Evolutionary conservation across 2,329 filamentous ascomycete genomes (phyloP).

Genomic region (Alternaria sp.): DNA sequence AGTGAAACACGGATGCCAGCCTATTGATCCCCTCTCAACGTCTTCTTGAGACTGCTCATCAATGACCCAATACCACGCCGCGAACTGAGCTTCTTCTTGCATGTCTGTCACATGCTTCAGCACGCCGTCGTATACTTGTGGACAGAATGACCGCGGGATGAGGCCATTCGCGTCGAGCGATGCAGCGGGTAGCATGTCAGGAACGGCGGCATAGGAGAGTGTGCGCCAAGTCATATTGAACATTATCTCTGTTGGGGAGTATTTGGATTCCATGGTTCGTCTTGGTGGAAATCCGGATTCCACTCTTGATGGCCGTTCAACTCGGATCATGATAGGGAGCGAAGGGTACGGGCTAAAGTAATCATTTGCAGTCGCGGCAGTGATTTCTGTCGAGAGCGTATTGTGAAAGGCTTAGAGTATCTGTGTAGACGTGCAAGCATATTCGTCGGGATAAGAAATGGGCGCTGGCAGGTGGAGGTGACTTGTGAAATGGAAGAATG

Average conservation of each 20-base stretch:
- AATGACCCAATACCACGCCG: not conserved
- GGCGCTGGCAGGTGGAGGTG: not conserved
- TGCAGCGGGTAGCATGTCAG: not conserved
- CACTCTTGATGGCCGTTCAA: too few relatives aligned
- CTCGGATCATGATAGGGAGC: too few relatives aligned
- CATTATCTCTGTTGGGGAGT: not conserved
- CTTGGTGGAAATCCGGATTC: not conserved
- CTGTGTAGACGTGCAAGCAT: not conserved
- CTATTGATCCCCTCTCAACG: not conserved
- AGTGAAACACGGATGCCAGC: not conserved
- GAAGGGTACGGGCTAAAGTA: too few relatives aligned
- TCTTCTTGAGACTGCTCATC: not conserved
- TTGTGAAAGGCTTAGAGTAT: too few relatives aligned
- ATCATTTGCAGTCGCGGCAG: too few relatives aligned
- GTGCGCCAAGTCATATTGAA: not conserved
- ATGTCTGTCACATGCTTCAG: not conserved
- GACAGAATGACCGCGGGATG: not conserved
- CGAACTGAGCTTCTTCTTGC: not conserved
- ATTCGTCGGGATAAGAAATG: not conserved
- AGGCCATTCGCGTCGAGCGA: not conserved
- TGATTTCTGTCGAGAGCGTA: too few relatives aligned
- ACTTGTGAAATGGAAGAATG: not conserved
- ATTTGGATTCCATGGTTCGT: not conserved
- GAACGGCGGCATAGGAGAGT: not conserved
- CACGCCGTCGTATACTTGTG: not conserved